Evolutionary conservation across 345 rosid genomes (phyloP), one percentile per base, ranked within the genome.

Genomic region (Eucalyptus tenuipes): DNA sequence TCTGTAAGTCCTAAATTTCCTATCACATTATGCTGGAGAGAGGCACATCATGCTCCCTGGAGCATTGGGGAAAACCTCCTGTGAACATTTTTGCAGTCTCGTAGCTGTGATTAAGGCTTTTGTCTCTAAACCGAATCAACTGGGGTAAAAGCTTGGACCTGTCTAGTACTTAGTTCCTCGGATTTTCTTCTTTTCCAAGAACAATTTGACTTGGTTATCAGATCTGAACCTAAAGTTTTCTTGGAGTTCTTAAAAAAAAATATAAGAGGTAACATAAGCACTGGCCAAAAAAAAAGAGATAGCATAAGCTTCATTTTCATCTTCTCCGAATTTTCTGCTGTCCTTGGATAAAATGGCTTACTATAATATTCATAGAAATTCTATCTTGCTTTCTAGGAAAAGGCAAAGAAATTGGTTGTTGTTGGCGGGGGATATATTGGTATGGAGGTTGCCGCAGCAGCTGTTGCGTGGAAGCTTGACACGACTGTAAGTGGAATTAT

Each of bases 361-460:
- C 25, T 17, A 13, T 48, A 85, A 18, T 13, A 49, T 14, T 48
- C 45, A 85, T 48, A 48, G 87, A 85, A 13, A 31, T 31, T 85
- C 44, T 6, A 24, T 85, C 59, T 87, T 87, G 49, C 89, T 31
- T 85, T 90, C n/a, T 88, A 97, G 99, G 97, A 91, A 88, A 96
- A 94, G 89, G 93, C 99, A 85, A 90, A 91, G 91, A 98, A 96
- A 91, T 91, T 98, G 42, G 99, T 95, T 24, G 90, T 98, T 81
- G 95, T 98, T 82, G 99, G 99, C 87, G 99, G 99, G 90, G 99
- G 99, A 87, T 98, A 98, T 91, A 98, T 98, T 47, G 99, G 99
- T 88, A 98, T 98, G 99, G 99, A 98, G 94, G 98, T 98, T 86
- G 99, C 99, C 86, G 99, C 99, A 27, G 99, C 98, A 71, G 93